Evolutionary conservation across 2,329 filamentous ascomycete genomes (phyloP).

Genomic region (Xylariaceae sp.): DNA sequence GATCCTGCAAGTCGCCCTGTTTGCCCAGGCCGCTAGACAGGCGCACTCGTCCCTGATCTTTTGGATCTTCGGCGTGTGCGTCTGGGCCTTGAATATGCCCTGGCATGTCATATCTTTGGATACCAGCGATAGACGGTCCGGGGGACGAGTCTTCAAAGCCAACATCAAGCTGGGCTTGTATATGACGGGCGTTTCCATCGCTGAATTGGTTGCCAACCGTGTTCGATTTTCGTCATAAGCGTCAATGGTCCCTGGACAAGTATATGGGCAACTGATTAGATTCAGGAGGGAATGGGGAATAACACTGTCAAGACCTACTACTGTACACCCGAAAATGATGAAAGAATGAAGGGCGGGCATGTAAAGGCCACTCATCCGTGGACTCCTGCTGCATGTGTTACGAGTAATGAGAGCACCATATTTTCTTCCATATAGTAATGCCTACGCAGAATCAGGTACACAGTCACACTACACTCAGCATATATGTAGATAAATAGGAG

Average conservation of each 20-base stretch:
- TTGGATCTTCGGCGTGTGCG: neutral
- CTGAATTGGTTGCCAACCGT: neutral
- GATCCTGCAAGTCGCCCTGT: neutral
- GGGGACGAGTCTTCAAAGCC: neutral
- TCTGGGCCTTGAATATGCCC: neutral
- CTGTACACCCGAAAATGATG: neutral
- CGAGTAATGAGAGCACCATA: neutral
- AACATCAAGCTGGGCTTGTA: neutral
- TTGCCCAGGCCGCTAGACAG: neutral
- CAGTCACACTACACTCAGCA: neutral
- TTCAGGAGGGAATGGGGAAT: neutral
- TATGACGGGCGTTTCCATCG: slow-evolving; percentile 1
- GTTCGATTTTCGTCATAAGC: neutral
- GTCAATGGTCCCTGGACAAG: neutral
- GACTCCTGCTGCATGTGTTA: neutral
- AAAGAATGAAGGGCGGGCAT: neutral
- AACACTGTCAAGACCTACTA: neutral
- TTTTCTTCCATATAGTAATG: neutral
- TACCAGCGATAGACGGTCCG: neutral
- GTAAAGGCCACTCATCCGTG: neutral
- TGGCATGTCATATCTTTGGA: neutral
- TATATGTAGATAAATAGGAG: neutral
- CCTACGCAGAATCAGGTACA: neutral
- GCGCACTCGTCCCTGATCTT: neutral
- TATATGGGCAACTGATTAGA: neutral